Evolutionary conservation across 495 filamentous ascomycete species (phyloP), one percentile per base, ranked within the genome.

Genomic region (Staphylotrichum tortipilum): DNA sequence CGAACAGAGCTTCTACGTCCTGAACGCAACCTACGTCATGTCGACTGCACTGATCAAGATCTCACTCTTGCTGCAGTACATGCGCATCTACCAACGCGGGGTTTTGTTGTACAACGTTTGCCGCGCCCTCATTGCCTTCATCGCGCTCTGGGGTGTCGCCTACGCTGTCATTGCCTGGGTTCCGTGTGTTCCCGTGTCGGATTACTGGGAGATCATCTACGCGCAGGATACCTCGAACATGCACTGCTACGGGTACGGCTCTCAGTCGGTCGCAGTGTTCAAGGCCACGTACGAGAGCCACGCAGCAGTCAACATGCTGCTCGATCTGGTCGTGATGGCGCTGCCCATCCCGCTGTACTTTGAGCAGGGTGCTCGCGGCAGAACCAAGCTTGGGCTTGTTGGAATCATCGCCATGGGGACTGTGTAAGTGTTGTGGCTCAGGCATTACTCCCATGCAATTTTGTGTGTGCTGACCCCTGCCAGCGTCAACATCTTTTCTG

Each of bases 11-110:
- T 59, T 65, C 21, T 69, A 66, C 38, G 42, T 68, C 41, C 51
- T 39, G 14, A 66, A 63, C 44, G 58, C 51, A 14, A n/a, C 60
- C 0, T 67, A 67, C 37, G 39, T 54, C 23, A 57, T 60, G 9
- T 58, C 62, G 4, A 61, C 62, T 4, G 55, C 60, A 2, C 38
- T 65, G 12, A 63, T 69, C 52, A 69, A 69, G 39, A 51, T 64
- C 19, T 60, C 66, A 8, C 54, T 69, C 14, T 49, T 69, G 3
- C 44, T 69, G 11, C 66, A 69, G 15, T 69, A 67, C 38, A 58
- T 63, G 14, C 61, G 66, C 12, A 30, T 68, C 18, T 66, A 60
- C 52, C 40, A 55, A 6, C 53, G 47, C 17, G 55, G 47, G 3
- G 26, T 57, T 2, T 26, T 52, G 2, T 26, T 63, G n/a, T 53